Evolutionary conservation across 1,284 basidiomycete genomes (phyloP).

Genomic region (Nidula niveotomentosa): DNA sequence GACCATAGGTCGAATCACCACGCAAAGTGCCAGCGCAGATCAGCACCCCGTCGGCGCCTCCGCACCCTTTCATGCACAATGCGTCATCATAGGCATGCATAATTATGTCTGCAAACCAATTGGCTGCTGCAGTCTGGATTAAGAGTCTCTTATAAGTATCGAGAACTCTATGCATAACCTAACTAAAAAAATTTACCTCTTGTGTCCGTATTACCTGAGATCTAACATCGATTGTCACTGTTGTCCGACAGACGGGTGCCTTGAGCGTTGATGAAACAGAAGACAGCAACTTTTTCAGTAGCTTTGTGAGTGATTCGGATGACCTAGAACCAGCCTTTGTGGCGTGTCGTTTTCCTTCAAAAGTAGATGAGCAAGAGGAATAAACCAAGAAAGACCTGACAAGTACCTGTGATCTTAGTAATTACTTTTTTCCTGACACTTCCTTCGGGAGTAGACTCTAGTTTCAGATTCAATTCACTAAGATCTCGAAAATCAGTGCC

Average conservation of each 20-base stretch:
- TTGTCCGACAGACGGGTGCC: constrained; percentile 71
- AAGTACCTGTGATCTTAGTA: constrained; percentile 56
- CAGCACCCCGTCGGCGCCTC: constrained; percentile 76
- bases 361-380: neutral
- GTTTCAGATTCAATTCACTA: constrained; percentile 69
- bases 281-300: constrained; percentile 69
- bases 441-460: constrained; percentile 60
- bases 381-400: neutral
- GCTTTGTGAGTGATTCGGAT: constrained; percentile 53
- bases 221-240: constrained; percentile 73
- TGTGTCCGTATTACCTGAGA: constrained; percentile 72
- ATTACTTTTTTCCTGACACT: constrained; percentile 73
- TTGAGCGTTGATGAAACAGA: constrained; percentile 73
- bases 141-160: neutral
- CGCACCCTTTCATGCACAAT: constrained; percentile 55
- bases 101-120: constrained; percentile 89
- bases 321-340: constrained; percentile 63
- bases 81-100: constrained; percentile 87
- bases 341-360: constrained; percentile 64
- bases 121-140: constrained; percentile 73
- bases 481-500: constrained; percentile 92
- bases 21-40: constrained; percentile 87
- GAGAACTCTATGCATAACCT: neutral
- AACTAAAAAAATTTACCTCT: constrained; percentile 44
- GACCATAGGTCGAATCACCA: constrained; percentile 85